Evolutionary conservation across 768 basidiomycete species (phyloP).

Genomic region (Wakefieldia striispora): DNA sequence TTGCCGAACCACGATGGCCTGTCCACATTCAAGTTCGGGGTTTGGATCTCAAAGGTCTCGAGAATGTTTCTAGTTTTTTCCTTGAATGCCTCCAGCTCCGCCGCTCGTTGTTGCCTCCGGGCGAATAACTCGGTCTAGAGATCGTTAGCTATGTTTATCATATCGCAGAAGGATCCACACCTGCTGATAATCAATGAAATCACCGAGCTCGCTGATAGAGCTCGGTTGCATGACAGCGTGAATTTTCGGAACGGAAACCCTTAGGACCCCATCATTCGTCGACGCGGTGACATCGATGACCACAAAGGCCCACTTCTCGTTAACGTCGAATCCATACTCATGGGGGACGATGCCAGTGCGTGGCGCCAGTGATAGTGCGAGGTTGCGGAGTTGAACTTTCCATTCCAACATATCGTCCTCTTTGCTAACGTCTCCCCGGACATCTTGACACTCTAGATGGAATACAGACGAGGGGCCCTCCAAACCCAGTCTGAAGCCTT

Average conservation of each 20-base stretch:
- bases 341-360: conserved; percentile 37
- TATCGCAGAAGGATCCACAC: conserved; percentile 34
- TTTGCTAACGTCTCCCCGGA: conserved; percentile 60
- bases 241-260: conserved; percentile 65
- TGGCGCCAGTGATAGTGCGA: conserved; percentile 83
- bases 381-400: conserved; percentile 68
- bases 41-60: conserved; percentile 67
- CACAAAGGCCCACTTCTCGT: conserved; percentile 79
- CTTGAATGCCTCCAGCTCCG: conserved; percentile 80
- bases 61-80: conserved; percentile 74
- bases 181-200: conserved; percentile 84
- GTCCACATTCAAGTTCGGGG: conserved; percentile 23
- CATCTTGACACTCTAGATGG: conserved; percentile 72
- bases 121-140: conserved; percentile 69
- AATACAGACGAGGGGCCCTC: conserved; percentile 72
- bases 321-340: conserved; percentile 50
- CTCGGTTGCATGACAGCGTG: conserved; percentile 95
- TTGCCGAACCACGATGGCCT: conserved; percentile 53
- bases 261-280: conserved; percentile 37
- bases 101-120: conserved; percentile 70
- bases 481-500: conserved; percentile 77
- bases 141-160: conserved; percentile 10
- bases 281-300: conserved; percentile 67
- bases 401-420: conserved; percentile 47
- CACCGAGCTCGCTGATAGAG: conserved; percentile 86